Conservation (phyloP, 2,329 filamentous ascomycete genomes). For the Myriosclerotinia duriaeana region DNA sequence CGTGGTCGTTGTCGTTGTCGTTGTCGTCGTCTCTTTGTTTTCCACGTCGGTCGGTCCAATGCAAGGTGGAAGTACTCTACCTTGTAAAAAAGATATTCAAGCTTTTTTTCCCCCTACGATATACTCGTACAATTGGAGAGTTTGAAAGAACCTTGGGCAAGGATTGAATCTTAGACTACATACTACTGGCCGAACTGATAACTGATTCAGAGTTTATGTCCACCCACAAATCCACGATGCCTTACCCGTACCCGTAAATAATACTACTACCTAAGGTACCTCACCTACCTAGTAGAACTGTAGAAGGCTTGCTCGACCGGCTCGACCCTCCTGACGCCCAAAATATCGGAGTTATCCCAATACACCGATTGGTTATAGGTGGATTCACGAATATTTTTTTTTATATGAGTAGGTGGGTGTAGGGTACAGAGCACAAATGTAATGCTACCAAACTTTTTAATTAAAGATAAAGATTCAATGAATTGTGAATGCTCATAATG, state of each 20-base stretch:
- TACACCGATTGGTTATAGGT: constrained; percentile 19
- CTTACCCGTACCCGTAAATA: constrained; percentile 9
- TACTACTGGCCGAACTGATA: no score
- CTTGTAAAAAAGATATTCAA: constrained; percentile 11
- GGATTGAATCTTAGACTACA: no score
- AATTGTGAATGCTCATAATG: not conserved
- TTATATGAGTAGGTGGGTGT: constrained; percentile 5
- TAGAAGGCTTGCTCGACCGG: no score
- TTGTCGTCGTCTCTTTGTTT: constrained; percentile 19
- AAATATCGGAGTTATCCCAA: constrained; percentile 13
- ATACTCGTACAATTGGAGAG: no score
- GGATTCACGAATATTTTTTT: constrained; percentile 21
- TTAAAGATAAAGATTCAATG: not conserved
- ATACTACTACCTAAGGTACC: no score
- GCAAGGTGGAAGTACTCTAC: constrained; percentile 15
- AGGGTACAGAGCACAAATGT: not conserved
- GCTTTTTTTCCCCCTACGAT: not conserved
- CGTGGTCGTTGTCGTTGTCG: not conserved
- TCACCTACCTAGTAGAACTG: no score
- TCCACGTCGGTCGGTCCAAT: constrained; percentile 12
- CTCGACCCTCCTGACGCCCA: not conserved
- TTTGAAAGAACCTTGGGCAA: no score
- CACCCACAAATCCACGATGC: not conserved
- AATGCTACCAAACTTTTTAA: not conserved
- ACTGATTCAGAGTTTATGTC: no score